Percentiles rank a stretch among this genome's conserved stretches.
These are phyloP conservation scores for Aspergillus indologenus DNA, from an alignment of 495 filamentous ascomycete genomes.

Conservation along the genomic window DNA sequence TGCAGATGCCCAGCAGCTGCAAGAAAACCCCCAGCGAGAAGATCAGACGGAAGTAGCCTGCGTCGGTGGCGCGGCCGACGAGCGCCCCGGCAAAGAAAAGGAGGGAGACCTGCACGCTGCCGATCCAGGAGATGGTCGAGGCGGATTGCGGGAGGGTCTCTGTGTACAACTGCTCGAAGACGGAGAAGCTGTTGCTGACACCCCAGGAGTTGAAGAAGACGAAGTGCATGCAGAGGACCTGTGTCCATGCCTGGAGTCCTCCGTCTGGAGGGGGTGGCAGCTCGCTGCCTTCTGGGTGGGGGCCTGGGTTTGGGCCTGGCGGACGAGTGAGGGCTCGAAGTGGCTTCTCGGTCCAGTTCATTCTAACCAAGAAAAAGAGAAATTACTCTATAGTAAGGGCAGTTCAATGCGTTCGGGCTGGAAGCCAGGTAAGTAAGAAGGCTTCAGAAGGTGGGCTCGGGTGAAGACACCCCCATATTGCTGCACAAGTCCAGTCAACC, in stretches of 20 bases:
- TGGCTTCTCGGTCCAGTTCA: too few species aligned
- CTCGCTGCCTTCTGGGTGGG: too few species aligned
- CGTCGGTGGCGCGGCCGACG: conserved; percentile 56
- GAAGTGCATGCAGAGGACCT: conserved; percentile 25
- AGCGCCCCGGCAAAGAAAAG: conserved; percentile 34
- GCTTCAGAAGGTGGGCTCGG: too few species aligned
- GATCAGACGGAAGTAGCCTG: conserved; percentile 52
- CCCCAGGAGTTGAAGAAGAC: conserved; percentile 34
- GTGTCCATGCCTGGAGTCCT: conserved; percentile 28
- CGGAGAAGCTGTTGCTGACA: conserved; percentile 33
- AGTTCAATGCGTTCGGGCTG: too few species aligned
- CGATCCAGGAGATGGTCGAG: conserved; percentile 61
- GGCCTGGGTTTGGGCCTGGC: too few species aligned
- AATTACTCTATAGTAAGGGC: too few species aligned
- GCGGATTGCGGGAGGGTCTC: conserved; percentile 37
- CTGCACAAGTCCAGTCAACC: too few species aligned
- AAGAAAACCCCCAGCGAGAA: conserved; percentile 46
- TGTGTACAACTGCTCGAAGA: conserved; percentile 55
- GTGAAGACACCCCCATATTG: too few species aligned
- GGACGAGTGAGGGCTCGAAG: too few species aligned
- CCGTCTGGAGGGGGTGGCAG: conserved; percentile 26
- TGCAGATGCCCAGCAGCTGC: conserved; percentile 56
- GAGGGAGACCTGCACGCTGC: conserved; percentile 36
- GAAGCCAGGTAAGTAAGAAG: too few species aligned
- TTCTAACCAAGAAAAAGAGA: too few species aligned